A percentile compares a stretch with the other conserved stretches of the same genome.
phyloP scores from a whole-genome alignment of 139 green algal genomes.

The Coelastrella sp. region DNA sequence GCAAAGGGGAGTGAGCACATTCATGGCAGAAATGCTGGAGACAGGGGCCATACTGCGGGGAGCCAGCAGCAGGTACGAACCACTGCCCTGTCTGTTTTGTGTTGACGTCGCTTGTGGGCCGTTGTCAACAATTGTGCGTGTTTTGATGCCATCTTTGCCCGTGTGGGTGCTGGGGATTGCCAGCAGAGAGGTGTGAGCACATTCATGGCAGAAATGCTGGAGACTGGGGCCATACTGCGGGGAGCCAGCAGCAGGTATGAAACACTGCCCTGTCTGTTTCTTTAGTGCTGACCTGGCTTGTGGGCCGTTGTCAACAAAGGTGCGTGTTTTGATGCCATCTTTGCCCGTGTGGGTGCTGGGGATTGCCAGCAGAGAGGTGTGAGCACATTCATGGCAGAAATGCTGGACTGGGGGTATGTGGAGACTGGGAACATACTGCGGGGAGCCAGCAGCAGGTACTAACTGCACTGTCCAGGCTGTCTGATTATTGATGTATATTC shows the following conservation, averaged over 20 bases:
- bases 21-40: conserved; percentile 99
- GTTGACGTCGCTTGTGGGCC: no score
- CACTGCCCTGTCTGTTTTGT: background rate
- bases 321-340: conserved; percentile 98
- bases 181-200: no score
- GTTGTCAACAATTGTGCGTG: no score
- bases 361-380: conserved; percentile 96
- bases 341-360: conserved; percentile 95
- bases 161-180: no score
- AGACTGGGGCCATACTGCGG: no score
- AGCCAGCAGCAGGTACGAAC: conserved; percentile 28
- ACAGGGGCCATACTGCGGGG: conserved; percentile 90
- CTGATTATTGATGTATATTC: background rate
- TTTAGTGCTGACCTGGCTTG: background rate
- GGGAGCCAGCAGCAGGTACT: conserved; percentile 52
- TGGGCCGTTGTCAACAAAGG: no score
- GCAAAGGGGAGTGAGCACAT: conserved; percentile 94
- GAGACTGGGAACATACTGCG: conserved; percentile 94
- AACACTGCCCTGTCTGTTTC: no score
- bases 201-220: no score
- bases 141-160: no score
- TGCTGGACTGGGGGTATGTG: no score
- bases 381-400: conserved; percentile 99
- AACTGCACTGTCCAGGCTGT: background rate
- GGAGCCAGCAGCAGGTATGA: no score